Evolutionary conservation across 371 early-diverging fungal genomes (phyloP).

Genomic region (Coemansia sp.): DNA sequence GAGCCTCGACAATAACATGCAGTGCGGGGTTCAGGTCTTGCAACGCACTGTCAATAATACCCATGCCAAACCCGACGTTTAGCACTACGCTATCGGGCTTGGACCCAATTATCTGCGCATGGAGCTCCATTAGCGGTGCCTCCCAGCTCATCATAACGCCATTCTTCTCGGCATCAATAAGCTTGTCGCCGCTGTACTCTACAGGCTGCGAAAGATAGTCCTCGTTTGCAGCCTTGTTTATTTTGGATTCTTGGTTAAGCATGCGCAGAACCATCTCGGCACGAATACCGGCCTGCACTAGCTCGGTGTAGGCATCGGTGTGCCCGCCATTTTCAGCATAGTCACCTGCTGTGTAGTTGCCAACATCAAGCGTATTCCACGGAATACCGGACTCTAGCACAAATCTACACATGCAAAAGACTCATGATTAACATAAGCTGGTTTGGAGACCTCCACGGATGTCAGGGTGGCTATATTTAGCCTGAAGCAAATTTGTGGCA

Average conservation of each 20-base stretch:
- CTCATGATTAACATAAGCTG: background rate
- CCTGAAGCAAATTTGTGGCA: background rate
- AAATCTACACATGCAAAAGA: conserved; percentile 54
- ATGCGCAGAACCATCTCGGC: conserved; percentile 75
- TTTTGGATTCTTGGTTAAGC: conserved; percentile 51
- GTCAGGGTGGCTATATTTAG: background rate
- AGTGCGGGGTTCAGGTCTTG: conserved; percentile 67
- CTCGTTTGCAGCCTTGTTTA: conserved; percentile 66
- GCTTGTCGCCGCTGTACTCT: conserved; percentile 67
- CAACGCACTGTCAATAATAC: conserved; percentile 81
- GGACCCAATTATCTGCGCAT: conserved; percentile 78
- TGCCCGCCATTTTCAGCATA: conserved; percentile 61
- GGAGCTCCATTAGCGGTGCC: conserved; percentile 86
- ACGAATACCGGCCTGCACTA: conserved; percentile 82
- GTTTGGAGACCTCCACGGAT: background rate
- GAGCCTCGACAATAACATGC: conserved; percentile 96
- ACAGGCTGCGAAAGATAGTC: conserved; percentile 75
- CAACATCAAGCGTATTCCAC: conserved; percentile 72
- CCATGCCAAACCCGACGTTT: conserved; percentile 84
- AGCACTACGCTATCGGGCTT: conserved; percentile 67
- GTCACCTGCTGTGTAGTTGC: conserved; percentile 68
- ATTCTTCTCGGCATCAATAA: conserved; percentile 84
- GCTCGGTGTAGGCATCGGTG: conserved; percentile 60
- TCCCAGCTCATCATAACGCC: conserved; percentile 99
- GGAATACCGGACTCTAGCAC: conserved; percentile 58